These are phyloP conservation scores for Aureobasidium sp. DNA, from an alignment of 2,329 filamentous ascomycete genomes.

Conservation along the genomic window DNA sequence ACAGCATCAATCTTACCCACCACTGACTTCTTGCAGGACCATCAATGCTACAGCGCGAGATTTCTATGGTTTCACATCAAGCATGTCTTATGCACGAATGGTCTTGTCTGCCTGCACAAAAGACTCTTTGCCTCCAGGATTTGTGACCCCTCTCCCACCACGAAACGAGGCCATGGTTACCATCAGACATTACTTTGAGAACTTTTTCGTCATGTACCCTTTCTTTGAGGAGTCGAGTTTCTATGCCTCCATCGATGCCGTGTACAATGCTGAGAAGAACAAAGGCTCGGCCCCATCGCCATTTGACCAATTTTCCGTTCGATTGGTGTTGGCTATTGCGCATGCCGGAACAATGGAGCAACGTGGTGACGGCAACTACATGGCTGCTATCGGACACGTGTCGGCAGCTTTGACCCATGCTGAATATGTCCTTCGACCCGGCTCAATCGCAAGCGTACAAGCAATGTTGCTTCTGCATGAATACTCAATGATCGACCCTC, in stretches of 20 bases:
- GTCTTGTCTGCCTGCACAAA: slow-evolving; percentile 77
- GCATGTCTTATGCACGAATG: slow-evolving; percentile 87
- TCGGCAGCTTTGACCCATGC: slow-evolving; percentile 66
- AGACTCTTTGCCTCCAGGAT: slow-evolving; percentile 59
- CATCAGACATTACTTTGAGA: slow-evolving; percentile 77
- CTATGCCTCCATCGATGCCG: slow-evolving; percentile 68
- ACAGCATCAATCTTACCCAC: neutral
- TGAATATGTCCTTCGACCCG: slow-evolving; percentile 76
- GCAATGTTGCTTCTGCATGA: slow-evolving; percentile 78
- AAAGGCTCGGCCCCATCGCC: neutral
- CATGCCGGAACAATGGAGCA: slow-evolving; percentile 65
- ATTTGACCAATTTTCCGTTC: slow-evolving; percentile 77
- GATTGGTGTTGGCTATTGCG: slow-evolving; percentile 81
- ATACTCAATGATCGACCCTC: slow-evolving; percentile 83
- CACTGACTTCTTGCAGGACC: slow-evolving; percentile 48
- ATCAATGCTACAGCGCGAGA: slow-evolving; percentile 93
- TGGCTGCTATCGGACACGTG: slow-evolving; percentile 54
- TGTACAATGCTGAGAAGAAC: slow-evolving; percentile 47
- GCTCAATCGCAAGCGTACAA: slow-evolving; percentile 78
- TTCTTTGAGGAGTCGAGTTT: slow-evolving; percentile 75
- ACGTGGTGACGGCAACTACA: slow-evolving; percentile 57
- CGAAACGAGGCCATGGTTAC: slow-evolving; percentile 61
- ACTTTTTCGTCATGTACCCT: slow-evolving; percentile 72
- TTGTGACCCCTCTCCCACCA: slow-evolving; percentile 58
- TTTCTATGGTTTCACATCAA: slow-evolving; percentile 79